These are phyloP conservation scores for Heterobasidion occidentale DNA, from an alignment of 1,284 basidiomycete species.

Conservation along the genomic window DNA sequence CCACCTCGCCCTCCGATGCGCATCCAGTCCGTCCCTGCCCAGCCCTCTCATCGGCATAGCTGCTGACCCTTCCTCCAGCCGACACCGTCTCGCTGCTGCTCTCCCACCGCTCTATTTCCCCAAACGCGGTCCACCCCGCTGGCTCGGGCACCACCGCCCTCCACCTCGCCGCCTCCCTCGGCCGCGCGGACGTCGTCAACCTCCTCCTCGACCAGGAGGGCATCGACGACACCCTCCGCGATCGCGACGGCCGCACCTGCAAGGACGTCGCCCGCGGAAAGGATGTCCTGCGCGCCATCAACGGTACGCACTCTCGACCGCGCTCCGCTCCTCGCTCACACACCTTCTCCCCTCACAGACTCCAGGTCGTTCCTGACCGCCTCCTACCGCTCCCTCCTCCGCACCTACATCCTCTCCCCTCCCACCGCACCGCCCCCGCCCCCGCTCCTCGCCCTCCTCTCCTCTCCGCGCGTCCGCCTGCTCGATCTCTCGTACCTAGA, in stretches of 20 bases:
- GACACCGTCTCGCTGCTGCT: slow-evolving; percentile 66
- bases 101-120: slow-evolving; percentile 68
- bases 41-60: background rate
- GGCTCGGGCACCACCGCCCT: slow-evolving; percentile 76
- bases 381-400: slow-evolving; percentile 67
- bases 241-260: slow-evolving; percentile 64
- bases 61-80: slow-evolving; percentile 23
- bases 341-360: slow-evolving; percentile 35
- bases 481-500: slow-evolving; percentile 71
- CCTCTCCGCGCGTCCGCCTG: slow-evolving; percentile 52
- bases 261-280: slow-evolving; percentile 73
- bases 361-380: slow-evolving; percentile 76
- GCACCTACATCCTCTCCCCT: slow-evolving; percentile 65
- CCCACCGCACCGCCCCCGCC: slow-evolving; percentile 36
- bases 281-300: slow-evolving; percentile 66
- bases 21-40: slow-evolving; percentile 49
- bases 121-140: slow-evolving; percentile 64
- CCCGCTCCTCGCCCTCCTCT: slow-evolving; percentile 46
- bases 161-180: slow-evolving; percentile 81
- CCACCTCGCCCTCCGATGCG: slow-evolving; percentile 83
- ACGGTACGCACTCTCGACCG: slow-evolving; percentile 38
- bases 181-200: slow-evolving; percentile 71
- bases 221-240: slow-evolving; percentile 77
- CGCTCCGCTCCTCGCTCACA: background rate
- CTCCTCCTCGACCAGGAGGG: slow-evolving; percentile 70